Evolutionary conservation across 1,139 yeast species (phyloP), one percentile per base, ranked within the genome.

Genomic region (Candida sp.): DNA sequence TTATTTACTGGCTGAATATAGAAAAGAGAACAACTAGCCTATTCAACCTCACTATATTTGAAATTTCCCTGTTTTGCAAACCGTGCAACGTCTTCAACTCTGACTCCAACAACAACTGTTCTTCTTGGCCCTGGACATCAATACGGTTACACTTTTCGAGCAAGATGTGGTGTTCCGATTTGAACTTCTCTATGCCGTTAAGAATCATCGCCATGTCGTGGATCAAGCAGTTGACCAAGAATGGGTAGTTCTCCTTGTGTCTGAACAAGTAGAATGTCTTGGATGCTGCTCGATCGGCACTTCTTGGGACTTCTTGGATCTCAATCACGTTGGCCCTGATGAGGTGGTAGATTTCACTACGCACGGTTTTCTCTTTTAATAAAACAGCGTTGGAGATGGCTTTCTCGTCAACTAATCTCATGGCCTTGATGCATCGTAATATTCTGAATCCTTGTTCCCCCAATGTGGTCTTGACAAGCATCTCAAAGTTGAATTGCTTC

Each of bases 271-370:
- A 94, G 44, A 88, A 88, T 1, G 98, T 88, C 59, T 96, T 85
- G 41, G 91, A 86, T 0, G 98, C 97, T 2, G 97, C 94, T 57
- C 99, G 80, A 66, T 93, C 98, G 32, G 86, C 88, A 34, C 96
- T 88, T 63, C 96, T 82, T 7, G 99, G 98, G 32, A 94, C 89
- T 71, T 96, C 99, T 67, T 94, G 98, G 43, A 88, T 79, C 65
- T 88, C 92, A 27, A 87, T 70, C 17, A 86, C 76, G 58, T 86
- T 86, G 58, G 82, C 77, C 47, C 78, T 80, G 23, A 85, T 73
- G 48, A 88, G 67, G 42, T 78, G 78, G 49, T 84, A 80, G 38
- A 87, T 67, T 49, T 85, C 82, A 43, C 82, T 84, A 54, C 97
- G 78, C 7, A 92, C 90, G 32, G 87, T 88, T 55, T 84, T 84